Base-by-base conservation (phyloP, 164 flowering plant genomes). In the Piper betle region DNA sequence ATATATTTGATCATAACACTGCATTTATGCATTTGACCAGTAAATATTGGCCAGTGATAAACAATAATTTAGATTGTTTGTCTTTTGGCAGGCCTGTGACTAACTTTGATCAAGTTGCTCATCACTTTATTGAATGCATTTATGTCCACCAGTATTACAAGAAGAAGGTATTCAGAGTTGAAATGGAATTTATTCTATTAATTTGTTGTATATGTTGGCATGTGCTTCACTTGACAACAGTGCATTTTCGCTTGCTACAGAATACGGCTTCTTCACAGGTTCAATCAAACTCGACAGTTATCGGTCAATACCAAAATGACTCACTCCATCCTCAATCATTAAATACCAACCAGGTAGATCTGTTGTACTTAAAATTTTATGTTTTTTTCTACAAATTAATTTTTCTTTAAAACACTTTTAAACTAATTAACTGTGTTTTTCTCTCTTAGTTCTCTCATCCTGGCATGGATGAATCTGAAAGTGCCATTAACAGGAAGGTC, bases 111-210 rank as follows among this genome's bases (percentile, higher is more conserved):
- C 90, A 89, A 78, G 69, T 92, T 69, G 65, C 91, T 46, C 61
- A 57, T 76, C 98, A 92, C 77, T 92, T 84, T 63, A 57, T 82
- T 33, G 93, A 89, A 71, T 92, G 96, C 57, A 78, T 83, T 37
- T 75, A 78, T 70, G 85, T 87, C 39, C 96, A 87, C 62, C 25
- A 73, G 58, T 69, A 69, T 71, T 82, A 87, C 73, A 78, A 74
- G 58, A 87, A 15, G 63, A 77, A 76, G 88, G 87, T 82, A 82
- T 19, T 60, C 15, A 58, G 61, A 38, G 52, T 37, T 37, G 18
- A 50, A 62, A 59, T 6, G 43, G 8, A 6, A 43, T 20, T 37
- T 42, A 1, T 37, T 55, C 41, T 39, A 0, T 12, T 57, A n/a
- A 19, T 39, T 61, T 9, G 33, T 38, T 3, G 50, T 15, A 43